Evolutionary conservation across 805 yeast species (phyloP).

Genomic region (Hanseniaspora vineae): DNA sequence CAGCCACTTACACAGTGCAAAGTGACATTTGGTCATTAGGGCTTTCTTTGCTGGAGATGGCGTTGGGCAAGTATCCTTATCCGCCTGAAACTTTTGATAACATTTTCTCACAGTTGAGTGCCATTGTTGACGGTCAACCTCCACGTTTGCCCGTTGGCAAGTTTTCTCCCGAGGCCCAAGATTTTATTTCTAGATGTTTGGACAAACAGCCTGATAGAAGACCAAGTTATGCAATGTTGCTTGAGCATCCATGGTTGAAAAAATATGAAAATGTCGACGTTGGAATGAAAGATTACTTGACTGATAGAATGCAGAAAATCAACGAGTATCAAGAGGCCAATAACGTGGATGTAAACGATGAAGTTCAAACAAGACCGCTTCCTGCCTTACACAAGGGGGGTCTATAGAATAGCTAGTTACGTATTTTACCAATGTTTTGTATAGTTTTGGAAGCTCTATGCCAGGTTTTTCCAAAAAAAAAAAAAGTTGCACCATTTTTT

Average conservation of each 20-base stretch:
- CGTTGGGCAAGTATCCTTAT: slow-evolving; percentile 89
- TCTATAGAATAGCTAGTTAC: slow-evolving; percentile 5
- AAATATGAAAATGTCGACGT: slow-evolving; percentile 32
- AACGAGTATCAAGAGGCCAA: slow-evolving; percentile 15
- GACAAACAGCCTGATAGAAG: slow-evolving; percentile 70
- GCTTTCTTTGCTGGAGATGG: slow-evolving; percentile 71
- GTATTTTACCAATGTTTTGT: no score
- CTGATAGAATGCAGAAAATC: slow-evolving; percentile 22
- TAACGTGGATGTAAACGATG: background rate
- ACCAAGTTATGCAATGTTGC: slow-evolving; percentile 64
- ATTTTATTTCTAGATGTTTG: slow-evolving; percentile 66
- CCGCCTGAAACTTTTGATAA: slow-evolving; percentile 87
- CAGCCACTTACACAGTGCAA: slow-evolving; percentile 76
- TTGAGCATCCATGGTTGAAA: slow-evolving; percentile 75
- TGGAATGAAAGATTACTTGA: slow-evolving; percentile 26
- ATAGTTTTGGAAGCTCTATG: no score
- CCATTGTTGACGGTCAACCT: slow-evolving; percentile 92
- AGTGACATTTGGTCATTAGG: slow-evolving; percentile 96
- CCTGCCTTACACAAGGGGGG: slow-evolving; percentile 29
- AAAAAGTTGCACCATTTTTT: no score
- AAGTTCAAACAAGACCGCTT: slow-evolving; percentile 3
- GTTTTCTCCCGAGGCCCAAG: slow-evolving; percentile 66
- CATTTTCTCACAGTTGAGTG: slow-evolving; percentile 84
- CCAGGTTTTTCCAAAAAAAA: no score
- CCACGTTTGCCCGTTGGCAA: slow-evolving; percentile 55